Evolutionary conservation across 768 basidiomycete species (phyloP).

Genomic region (Gloeostereum incarnatum): DNA sequence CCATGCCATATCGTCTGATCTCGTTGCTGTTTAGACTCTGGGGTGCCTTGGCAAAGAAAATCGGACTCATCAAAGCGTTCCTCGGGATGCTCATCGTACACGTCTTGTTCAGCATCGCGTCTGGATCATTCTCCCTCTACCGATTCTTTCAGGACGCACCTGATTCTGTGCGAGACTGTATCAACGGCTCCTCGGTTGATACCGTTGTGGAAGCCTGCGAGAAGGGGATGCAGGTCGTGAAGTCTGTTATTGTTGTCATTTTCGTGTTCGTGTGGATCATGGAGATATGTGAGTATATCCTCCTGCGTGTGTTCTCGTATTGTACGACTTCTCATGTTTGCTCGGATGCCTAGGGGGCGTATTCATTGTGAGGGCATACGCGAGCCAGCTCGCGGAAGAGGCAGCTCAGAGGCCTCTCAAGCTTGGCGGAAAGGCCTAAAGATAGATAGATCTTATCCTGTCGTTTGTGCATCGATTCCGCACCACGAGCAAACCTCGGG

Average conservation of each 20-base stretch:
- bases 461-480: no score
- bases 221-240: slow-evolving; percentile 28
- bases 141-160: slow-evolving; percentile 31
- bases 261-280: slow-evolving; percentile 38
- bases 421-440: no score
- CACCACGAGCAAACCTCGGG: no score
- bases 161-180: slow-evolving; percentile 27
- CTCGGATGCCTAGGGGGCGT: slow-evolving; percentile 26
- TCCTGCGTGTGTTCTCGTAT: slow-evolving; percentile 1
- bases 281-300: slow-evolving; percentile 31
- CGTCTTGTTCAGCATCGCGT: slow-evolving; percentile 33
- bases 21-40: slow-evolving; percentile 21
- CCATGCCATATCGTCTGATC: background rate
- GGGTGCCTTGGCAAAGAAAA: slow-evolving; percentile 30
- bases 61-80: slow-evolving; percentile 31
- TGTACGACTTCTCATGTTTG: slow-evolving; percentile 1
- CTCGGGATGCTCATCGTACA: slow-evolving; percentile 30
- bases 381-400: slow-evolving; percentile 35
- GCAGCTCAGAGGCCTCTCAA: no score
- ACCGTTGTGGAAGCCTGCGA: slow-evolving; percentile 22
- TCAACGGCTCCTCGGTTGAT: slow-evolving; percentile 20
- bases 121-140: slow-evolving; percentile 33
- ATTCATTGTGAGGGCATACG: slow-evolving; percentile 35
- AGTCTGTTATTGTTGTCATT: slow-evolving; percentile 29
- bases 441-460: no score